A percentile compares a stretch with the other conserved stretches of the same genome.
Evolutionary conservation across 2,329 filamentous ascomycete species (phyloP).

Genomic region (Fusarium redolens): DNA sequence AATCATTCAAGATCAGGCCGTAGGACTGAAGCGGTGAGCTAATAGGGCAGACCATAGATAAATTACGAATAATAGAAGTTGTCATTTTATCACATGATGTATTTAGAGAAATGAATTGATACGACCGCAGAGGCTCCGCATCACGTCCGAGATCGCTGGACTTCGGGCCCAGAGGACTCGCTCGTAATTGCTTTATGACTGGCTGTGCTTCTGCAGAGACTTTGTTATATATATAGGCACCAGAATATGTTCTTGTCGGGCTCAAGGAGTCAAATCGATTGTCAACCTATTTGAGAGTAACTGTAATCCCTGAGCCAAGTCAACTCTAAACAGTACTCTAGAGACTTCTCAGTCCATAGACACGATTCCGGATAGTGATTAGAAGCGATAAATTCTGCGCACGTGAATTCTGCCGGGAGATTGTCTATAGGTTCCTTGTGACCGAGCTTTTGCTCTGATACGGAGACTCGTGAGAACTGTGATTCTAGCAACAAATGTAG

Average conservation of each 20-base stretch:
- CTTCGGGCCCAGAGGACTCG: not conserved
- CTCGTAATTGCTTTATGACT: too few species aligned
- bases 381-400: not conserved
- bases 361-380: not conserved
- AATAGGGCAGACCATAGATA: not conserved
- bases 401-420: not conserved
- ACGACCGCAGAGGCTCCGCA: not conserved
- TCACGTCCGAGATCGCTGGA: slow-evolving; percentile 6
- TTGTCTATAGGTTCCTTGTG: not conserved
- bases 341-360: rapidly evolving
- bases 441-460: not conserved
- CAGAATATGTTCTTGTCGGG: rapidly evolving
- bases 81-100: not conserved
- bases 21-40: not conserved
- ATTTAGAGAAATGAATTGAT: too few species aligned
- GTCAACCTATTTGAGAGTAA: not conserved
- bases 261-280: too few species aligned
- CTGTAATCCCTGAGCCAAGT: rapidly evolving
- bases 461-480: not conserved
- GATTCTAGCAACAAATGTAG: rapidly evolving
- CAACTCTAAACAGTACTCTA: not conserved
- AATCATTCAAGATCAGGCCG: not conserved
- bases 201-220: too few species aligned
- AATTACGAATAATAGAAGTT: too few species aligned
- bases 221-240: too few species aligned